Base-by-base conservation (phyloP, 2,329 filamentous ascomycete genomes). In the Stemphylium vesicarium region DNA sequence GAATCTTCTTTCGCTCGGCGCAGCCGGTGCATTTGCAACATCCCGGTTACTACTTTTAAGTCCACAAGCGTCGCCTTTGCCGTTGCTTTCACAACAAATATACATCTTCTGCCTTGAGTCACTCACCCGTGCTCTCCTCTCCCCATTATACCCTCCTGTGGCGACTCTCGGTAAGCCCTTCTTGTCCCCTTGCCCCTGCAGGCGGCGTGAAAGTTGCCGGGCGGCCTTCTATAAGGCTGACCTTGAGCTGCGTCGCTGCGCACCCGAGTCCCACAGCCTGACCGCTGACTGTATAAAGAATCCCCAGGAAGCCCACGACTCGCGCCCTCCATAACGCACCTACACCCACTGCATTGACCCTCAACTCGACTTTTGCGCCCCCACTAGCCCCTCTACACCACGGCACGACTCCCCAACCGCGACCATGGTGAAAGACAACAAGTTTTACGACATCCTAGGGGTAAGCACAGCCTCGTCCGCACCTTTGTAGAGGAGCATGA, bases 381-480 rank as follows among this genome's bases (percentile, higher is more conserved):
- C 69, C 67, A 41, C 65, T 62, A 68, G 53, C 59, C 60, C 62
- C 58, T 63, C 53, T 44, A 59, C 51, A 31, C 50, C 44, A 55
- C 33, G 22, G 37, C 53, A 47, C 59, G 43, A 42, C 38, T 38
- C 42, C 39, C 53, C 26, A 60, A 54, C 61, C 69, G 64, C 66
- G 65, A 88, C 71, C 50, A 93, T 92, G 90, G 89, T 88, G 64
- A 90, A 89, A 74, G 90, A 92, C 70, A 90, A 86, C 33, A 91
- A 91, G 76, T 84, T 86, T 74, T 95, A 95, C 80, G 90, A 94
- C 59, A 79, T 84, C 59, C 85, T 95, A 44, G 90, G 90, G 76
- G 90, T 92, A 87, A 72, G 71, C 67, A 50, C 26, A 59, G 43
- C 84, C 80, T 49, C 12, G 29, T 33, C 10, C 16, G 11, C 15